Conservation (phyloP, 2,329 filamentous ascomycete species). For the Dendrostoma leiphaemia region DNA sequence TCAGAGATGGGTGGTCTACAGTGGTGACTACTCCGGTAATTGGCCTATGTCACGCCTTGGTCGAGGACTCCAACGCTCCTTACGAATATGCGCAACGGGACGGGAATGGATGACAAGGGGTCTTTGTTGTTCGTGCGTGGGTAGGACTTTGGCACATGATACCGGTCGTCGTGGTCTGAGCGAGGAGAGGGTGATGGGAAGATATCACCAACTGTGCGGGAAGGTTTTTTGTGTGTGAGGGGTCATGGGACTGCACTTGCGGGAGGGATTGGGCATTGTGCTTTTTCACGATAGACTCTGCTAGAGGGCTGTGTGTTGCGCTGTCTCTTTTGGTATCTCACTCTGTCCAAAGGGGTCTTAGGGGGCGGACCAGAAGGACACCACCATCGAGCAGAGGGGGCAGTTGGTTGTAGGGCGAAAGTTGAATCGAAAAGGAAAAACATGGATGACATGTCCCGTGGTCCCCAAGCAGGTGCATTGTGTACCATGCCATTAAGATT, state of each 20-base stretch:
- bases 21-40: conserved; percentile 4
- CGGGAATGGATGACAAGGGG: no score
- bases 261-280: not conserved
- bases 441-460: not conserved
- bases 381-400: not conserved
- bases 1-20: no score
- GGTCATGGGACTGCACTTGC: not conserved
- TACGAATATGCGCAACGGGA: no score
- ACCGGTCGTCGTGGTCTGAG: no score
- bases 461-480: no score
- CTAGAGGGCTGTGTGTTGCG: conserved; percentile 6
- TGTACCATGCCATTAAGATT: no score
- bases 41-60: not conserved
- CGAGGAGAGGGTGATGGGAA: no score
- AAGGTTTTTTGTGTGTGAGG: not conserved
- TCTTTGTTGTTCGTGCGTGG: no score
- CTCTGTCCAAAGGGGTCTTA: no score
- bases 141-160: no score
- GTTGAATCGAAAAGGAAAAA: not conserved
- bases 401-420: not conserved
- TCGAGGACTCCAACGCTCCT: conserved; percentile 9
- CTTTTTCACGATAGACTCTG: conserved; percentile 14
- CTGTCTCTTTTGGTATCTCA: not conserved
- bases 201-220: no score
- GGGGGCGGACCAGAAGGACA: not conserved